phyloP scores from a whole-genome alignment of 305 asterid genomes.

The Ilex paraguariensis region DNA sequence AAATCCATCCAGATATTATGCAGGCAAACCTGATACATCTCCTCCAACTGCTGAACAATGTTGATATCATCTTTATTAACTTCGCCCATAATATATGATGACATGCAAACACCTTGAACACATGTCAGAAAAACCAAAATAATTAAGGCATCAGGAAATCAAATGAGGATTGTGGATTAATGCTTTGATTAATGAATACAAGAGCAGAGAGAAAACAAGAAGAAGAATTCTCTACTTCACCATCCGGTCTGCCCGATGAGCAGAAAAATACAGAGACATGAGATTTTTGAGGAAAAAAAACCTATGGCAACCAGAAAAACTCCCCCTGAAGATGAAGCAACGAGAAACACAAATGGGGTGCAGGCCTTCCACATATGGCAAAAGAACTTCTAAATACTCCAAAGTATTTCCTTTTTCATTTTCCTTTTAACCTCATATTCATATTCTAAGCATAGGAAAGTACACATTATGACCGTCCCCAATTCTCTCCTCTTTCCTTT shows the following conservation, averaged over 20 bases:
- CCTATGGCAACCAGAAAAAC: slow-evolving; percentile 1
- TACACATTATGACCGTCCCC: too few relatives aligned
- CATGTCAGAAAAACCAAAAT: slow-evolving; percentile 9
- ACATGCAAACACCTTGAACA: slow-evolving; percentile 67
- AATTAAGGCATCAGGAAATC: not conserved
- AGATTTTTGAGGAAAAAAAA: not conserved
- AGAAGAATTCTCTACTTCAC: not conserved
- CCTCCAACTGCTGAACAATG: slow-evolving; percentile 60
- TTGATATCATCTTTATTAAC: slow-evolving; percentile 35
- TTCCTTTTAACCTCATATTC: too few relatives aligned
- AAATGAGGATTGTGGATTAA: not conserved
- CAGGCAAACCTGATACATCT: slow-evolving; percentile 61
- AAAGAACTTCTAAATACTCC: too few relatives aligned
- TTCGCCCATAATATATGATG: slow-evolving; percentile 50
- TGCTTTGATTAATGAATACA: too few relatives aligned
- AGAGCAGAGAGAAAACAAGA: too few relatives aligned
- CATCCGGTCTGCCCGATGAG: too few relatives aligned
- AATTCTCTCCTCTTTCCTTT: too few relatives aligned
- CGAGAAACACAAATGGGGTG: not conserved
- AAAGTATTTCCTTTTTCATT: too few relatives aligned
- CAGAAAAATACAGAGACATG: too few relatives aligned
- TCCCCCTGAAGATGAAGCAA: not conserved
- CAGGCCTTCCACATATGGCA: too few relatives aligned
- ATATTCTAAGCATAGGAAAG: too few relatives aligned
- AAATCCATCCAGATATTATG: slow-evolving; percentile 6